Base-by-base conservation (phyloP, 2,329 filamentous ascomycete genomes). In the Colletotrichum sp. region DNA sequence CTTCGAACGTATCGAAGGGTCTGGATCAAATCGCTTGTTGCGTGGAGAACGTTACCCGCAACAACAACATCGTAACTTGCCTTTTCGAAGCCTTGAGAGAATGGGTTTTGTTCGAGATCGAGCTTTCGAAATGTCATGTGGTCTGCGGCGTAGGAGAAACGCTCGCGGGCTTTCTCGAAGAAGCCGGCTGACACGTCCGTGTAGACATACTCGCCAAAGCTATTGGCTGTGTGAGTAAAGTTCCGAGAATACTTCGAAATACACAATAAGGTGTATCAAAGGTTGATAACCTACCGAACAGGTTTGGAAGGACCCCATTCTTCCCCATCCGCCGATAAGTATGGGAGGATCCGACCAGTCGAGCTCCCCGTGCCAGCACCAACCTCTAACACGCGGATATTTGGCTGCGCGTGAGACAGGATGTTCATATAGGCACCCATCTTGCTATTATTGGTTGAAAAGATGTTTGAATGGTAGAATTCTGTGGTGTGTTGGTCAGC, bases 111-210 rank as follows among this genome's bases (percentile, higher is more conserved):
- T 24, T 83, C 81, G n/a, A 85, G 75, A 66, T 88, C 81, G 3
- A 81, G 76, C 56, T 24, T 78, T 74, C 71, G 65, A 38, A 77
- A 81, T 4, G 73, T 62, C 64, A 81, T 77, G 24, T 70, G 69
- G 48, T 76, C 67, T 6, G 30, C 36, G 21, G 80, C 78, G 3
- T 71, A 52, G 1, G 76, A 73, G 59, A 84, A 85, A 14, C 76
- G 78, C 24, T 81, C 78, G 63, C 80, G 77, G 0, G 83, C 84
- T 2, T 80, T 77, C 10, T 84, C 81, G 62, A 89, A 87, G 78
- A 86, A 87, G 6, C 82, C 83, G 4, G 83, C 71, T 1, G 84
- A 85, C 14, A 88, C 84, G 71, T 89, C 87, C 0, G 88, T 89
- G 77, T 83, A 89, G 5, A 83, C 84, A 65, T 88, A 89, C 5